phyloP scores from a whole-genome alignment of 352 stramenopile species.

The Elongisporangium anandrum region DNA sequence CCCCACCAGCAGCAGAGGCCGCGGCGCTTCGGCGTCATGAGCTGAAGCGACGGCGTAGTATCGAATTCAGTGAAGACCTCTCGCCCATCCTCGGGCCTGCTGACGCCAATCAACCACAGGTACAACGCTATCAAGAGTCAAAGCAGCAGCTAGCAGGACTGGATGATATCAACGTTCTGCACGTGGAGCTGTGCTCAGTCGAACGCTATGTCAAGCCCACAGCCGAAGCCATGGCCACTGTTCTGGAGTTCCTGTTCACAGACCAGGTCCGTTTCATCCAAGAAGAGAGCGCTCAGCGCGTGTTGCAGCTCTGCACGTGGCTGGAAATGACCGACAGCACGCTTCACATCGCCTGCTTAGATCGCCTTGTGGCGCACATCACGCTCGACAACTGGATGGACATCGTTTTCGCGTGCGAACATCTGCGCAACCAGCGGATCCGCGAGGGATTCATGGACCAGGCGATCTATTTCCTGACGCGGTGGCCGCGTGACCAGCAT shows the following conservation, averaged over 20 bases:
- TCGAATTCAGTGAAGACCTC: background rate
- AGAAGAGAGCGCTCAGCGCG: slow-evolving; percentile 23
- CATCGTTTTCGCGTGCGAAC: slow-evolving; percentile 22
- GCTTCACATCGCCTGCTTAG: slow-evolving; percentile 37
- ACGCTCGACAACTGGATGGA: slow-evolving; percentile 43
- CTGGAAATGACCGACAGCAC: slow-evolving; percentile 25
- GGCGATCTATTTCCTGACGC: slow-evolving; percentile 28
- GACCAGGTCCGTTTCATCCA: slow-evolving; percentile 27
- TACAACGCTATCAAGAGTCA: slow-evolving; percentile 1
- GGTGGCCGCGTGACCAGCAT: slow-evolving; percentile 16
- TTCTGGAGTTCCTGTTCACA: slow-evolving; percentile 59
- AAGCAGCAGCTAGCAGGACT: background rate
- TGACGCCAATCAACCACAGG: background rate
- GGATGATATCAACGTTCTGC: slow-evolving; percentile 13
- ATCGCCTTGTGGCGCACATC: slow-evolving; percentile 20
- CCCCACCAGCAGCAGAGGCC: background rate
- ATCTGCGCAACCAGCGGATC: slow-evolving; percentile 13
- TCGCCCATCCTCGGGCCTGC: background rate
- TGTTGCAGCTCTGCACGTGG: slow-evolving; percentile 41
- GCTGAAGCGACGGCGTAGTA: background rate
- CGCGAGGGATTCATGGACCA: slow-evolving; percentile 21
- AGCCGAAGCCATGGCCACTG: slow-evolving; percentile 34
- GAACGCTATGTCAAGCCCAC: slow-evolving; percentile 11
- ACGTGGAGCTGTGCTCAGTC: slow-evolving; percentile 28
- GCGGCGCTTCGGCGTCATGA: background rate